Conservation (phyloP, 306 rosid genomes). For the Prunus mongolica region DNA sequence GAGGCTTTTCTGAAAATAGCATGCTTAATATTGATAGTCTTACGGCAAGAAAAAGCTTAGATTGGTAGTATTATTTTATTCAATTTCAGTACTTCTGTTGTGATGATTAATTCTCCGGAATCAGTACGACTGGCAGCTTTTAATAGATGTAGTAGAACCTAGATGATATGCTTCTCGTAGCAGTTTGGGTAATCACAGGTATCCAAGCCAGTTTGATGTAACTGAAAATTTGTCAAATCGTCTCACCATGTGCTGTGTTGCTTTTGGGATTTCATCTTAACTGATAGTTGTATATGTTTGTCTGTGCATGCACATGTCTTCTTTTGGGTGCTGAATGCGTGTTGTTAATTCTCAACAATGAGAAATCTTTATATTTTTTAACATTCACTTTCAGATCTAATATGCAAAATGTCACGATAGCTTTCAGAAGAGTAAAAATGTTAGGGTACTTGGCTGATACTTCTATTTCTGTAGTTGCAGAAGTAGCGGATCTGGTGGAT, state of each 20-base stretch:
- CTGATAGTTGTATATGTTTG: neutral
- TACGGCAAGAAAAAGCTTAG: neutral
- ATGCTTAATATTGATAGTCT: neutral
- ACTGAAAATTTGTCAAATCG: neutral
- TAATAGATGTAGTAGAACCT: neutral
- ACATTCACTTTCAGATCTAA: neutral
- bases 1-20: too few species aligned
- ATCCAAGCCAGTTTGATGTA: neutral
- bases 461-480: slow-evolving; percentile 15
- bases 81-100: neutral
- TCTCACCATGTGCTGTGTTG: neutral
- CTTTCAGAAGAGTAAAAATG: neutral
- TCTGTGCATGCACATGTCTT: neutral
- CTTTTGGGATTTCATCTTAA: neutral
- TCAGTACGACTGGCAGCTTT: too few species aligned
- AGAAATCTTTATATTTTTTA: neutral
- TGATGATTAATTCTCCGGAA: neutral
- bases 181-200: neutral
- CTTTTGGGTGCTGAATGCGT: neutral
- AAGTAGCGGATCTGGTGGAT: slow-evolving; percentile 32
- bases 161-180: neutral
- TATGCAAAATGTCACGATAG: neutral
- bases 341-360: neutral
- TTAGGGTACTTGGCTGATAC: neutral
- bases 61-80: neutral